Base-by-base conservation (phyloP, 352 stramenopile species). In the Phytophthora ohioensis region DNA sequence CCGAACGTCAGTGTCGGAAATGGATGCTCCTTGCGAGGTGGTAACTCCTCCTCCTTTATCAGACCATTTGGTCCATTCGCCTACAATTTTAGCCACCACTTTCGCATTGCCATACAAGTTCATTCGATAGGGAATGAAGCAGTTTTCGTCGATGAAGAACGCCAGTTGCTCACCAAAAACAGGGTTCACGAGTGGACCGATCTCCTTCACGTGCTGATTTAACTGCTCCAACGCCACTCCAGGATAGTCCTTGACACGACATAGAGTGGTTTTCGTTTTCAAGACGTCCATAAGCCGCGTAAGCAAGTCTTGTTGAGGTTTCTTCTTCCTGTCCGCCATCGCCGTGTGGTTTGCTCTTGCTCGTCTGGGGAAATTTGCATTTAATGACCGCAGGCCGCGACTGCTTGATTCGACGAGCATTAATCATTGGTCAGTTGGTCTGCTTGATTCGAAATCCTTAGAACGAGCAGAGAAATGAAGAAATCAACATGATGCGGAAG, bases 121-220 rank as follows among this genome's bases (percentile, higher is more conserved):
- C 39, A 60, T 63, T 67, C 42, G 57, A 59, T 53, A 67, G 1
- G 64, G 69, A 3, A 56, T 42, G 17, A 73, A 78, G 27, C 21
- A 30, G 10, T 46, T 52, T 67, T 79, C 52, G 56, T 76, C 69
- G 43, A 80, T 68, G 60, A 68, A 77, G 32, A 80, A 73, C 7
- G 46, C 53, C 38, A 27, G 52, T n/a, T 80, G 69, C 43, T 71
- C 46, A 5, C 21, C 49, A 56, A 78, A 61, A 67, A 58, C 38
- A 4, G 64, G 65, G 56, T 75, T 57, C 3, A 68, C 15, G 0
- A 73, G 42, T 36, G 69, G 64, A 57, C 64, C 45, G 36, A 64
- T 39, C 41, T 45, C 63, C 47, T 66, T 54, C 61, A 73, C 56
- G 56, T 64, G 30, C 45, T 36, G 8, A 64, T 75, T 75, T 34